Percentiles rank a stretch among this genome's conserved stretches.
These are phyloP conservation scores for Parastagonospora nodorum DNA, from an alignment of 2,329 filamentous ascomycete species.

Conservation along the genomic window DNA sequence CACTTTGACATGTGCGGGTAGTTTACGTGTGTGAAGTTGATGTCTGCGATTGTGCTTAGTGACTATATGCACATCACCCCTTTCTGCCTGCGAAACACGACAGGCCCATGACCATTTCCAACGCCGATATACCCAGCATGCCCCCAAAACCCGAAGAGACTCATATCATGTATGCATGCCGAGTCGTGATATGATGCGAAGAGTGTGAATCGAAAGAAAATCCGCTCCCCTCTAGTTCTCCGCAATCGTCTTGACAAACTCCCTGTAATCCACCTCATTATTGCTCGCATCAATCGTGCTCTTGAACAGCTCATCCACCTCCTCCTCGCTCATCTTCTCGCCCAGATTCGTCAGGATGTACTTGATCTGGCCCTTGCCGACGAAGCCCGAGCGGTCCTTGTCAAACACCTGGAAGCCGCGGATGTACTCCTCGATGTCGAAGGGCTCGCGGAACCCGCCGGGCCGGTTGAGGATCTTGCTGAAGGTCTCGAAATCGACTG, in stretches of 20 bases:
- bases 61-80: constrained; percentile 10
- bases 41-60: too few species aligned
- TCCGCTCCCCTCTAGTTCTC: constrained; percentile 37
- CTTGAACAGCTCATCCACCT: constrained; percentile 98
- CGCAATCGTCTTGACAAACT: constrained; percentile 48
- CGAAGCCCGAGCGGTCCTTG: constrained; percentile 98
- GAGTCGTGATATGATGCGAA: constrained; percentile 14
- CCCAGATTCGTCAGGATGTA: constrained; percentile 98
- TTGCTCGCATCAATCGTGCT: constrained; percentile 88
- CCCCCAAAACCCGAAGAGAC: constrained; percentile 23
- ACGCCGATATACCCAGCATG: constrained; percentile 37
- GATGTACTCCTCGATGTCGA: constrained; percentile 97
- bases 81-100: background rate
- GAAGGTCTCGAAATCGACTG: constrained; percentile 98
- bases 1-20: background rate
- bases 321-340: constrained; percentile 99
- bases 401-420: constrained; percentile 99
- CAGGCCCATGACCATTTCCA: constrained; percentile 10
- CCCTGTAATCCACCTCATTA: constrained; percentile 96
- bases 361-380: constrained; percentile 95
- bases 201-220: constrained; percentile 2
- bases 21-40: too few species aligned
- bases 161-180: constrained; percentile 26
- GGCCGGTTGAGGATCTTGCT: constrained; percentile 95
- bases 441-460: constrained; percentile 96